Percentiles rank a stretch among this genome's conserved stretches.
These are phyloP conservation scores for Trypanosoma lewisi DNA, from an alignment of 208 protist species.

Conservation along the genomic window DNA sequence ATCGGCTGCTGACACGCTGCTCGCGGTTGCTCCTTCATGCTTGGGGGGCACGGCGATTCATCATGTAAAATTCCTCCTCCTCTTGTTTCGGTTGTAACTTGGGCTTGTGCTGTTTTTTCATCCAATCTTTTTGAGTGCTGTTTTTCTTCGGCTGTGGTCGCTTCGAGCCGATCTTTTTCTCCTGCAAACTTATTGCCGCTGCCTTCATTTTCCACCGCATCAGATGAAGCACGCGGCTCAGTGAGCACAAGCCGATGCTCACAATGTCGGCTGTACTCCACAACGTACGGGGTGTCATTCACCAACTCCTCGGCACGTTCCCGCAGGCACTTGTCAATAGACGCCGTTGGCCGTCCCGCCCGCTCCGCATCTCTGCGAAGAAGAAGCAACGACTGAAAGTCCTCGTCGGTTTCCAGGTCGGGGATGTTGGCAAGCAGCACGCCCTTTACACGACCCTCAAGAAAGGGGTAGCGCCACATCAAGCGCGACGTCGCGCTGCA, in stretches of 20 bases:
- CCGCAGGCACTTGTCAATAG: slow-evolving; percentile 13
- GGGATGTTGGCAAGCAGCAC: slow-evolving; percentile 43
- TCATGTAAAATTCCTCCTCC: no score
- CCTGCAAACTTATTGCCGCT: no score
- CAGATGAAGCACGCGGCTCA: not conserved
- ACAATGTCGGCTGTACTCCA: slow-evolving; percentile 3
- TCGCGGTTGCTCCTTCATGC: no score
- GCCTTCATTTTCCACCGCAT: no score
- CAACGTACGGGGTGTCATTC: slow-evolving; percentile 11
- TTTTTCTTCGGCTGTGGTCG: no score
- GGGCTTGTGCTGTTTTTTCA: no score
- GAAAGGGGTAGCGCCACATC: slow-evolving; percentile 31
- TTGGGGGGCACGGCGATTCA: no score
- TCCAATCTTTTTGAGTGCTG: no score
- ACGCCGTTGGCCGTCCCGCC: slow-evolving; percentile 2
- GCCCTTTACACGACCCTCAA: slow-evolving; percentile 31
- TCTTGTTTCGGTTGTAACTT: no score
- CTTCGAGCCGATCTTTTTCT: no score
- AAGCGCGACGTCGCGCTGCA: slow-evolving; percentile 25
- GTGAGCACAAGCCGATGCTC: not conserved
- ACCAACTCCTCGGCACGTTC: slow-evolving; percentile 6
- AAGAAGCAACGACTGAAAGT: slow-evolving; percentile 35
- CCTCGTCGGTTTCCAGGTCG: slow-evolving; percentile 35
- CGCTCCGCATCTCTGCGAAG: slow-evolving; percentile 7
- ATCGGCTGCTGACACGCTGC: no score